Evolutionary conservation across 305 asterid genomes (phyloP), one percentile per base, ranked within the genome.

Genomic region (Fraxinus floribunda): DNA sequence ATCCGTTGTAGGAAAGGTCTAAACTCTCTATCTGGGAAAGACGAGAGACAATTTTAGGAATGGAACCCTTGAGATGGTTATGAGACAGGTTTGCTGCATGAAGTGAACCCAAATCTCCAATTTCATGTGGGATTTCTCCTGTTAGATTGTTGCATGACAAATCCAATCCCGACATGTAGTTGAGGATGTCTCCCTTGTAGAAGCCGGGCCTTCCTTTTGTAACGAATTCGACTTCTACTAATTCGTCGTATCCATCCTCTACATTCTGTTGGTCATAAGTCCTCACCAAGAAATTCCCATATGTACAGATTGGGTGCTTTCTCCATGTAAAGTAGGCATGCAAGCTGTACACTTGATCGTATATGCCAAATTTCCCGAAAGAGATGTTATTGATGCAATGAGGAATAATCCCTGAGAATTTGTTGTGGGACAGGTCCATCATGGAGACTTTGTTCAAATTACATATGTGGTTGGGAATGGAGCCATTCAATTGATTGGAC

Each of bases 21-120:
- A 60, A 55, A 78, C 81, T 78, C 81, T 77, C 80, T 16, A 77
- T 9, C 41, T 77, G 70, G 24, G 41, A 29, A n/a, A 77, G 35
- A 13, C 71, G 39, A 5, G 72, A 52, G 29, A 78, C 34, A 3
- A 49, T 26, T 30, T 13, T 32, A 1, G 81, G 75, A 35, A 78
- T 78, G 15, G 26, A 13, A 30, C 81, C 75, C 13, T 2, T n/a
- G 1, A 78, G 38, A 8, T 34, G 74, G 81, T 78, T 78, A 11
- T 78, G 75, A 15, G 81, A 78, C 49, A 78, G 35, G 41, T 78
- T 78, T 66, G 39, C 26, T 18, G 52, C 75, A 78, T 55, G 81
- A 52, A 78, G 64, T 20, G 32, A 52, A 4, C 39, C 11, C 46
- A 78, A n/a, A 20, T 78, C 52, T 10, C 75, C 81, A 3, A 78